Conservation (phyloP, 305 asterid species). For the Fraxinus latifolia region DNA sequence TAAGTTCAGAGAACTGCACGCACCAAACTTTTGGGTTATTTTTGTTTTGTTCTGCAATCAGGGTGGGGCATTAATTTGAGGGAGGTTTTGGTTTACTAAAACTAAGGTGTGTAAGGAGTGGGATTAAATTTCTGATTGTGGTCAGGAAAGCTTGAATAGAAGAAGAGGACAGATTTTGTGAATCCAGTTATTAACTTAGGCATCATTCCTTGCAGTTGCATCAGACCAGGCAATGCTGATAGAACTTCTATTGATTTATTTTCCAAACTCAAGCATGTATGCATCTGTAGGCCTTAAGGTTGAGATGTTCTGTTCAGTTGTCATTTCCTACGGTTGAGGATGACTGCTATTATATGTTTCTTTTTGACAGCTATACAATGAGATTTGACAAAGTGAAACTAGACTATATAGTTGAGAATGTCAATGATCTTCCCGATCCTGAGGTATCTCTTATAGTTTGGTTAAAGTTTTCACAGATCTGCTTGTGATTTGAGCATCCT, state of each 20-base stretch:
- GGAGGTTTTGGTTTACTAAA: constrained; percentile 4
- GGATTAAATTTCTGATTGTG: constrained; percentile 3
- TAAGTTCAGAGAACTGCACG: not conserved
- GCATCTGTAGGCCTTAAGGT: not conserved
- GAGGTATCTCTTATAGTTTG: constrained; percentile 44
- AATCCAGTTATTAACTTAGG: constrained; percentile 1
- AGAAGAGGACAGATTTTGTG: not conserved
- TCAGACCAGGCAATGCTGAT: constrained; percentile 3
- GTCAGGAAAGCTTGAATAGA: constrained; percentile 1
- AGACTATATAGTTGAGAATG: constrained; percentile 61
- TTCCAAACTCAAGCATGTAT: not conserved
- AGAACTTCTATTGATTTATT: not conserved
- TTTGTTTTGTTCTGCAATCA: not conserved
- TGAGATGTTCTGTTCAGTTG: constrained; percentile 8
- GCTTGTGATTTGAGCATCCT: constrained; percentile 6
- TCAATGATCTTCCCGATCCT: constrained; percentile 77
- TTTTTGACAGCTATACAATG: constrained; percentile 60
- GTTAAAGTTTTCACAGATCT: not conserved
- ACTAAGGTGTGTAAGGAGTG: constrained; percentile 1
- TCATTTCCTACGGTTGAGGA: not conserved
- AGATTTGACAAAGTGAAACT: constrained; percentile 82
- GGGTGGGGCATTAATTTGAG: not conserved
- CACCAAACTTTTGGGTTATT: not conserved
- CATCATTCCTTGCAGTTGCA: not conserved
- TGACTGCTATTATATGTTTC: not conserved